Percentiles rank a stretch among this genome's conserved stretches.
phyloP scores from a whole-genome alignment of 768 basidiomycete genomes.

The Gloeopeniophorella convolvens region DNA sequence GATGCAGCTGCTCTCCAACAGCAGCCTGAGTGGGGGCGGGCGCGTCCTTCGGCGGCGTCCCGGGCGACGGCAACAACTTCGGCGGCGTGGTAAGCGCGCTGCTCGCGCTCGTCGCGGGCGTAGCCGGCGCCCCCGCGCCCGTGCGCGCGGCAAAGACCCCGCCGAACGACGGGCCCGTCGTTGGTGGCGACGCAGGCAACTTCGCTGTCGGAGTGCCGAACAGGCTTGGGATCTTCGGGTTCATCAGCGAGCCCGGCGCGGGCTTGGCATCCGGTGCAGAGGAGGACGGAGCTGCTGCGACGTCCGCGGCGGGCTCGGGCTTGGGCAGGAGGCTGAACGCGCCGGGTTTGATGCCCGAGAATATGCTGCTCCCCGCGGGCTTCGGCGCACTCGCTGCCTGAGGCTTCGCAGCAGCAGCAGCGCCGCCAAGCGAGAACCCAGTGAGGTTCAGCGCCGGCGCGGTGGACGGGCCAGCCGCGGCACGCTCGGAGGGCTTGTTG shows the following conservation, averaged over 20 bases:
- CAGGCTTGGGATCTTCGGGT: neutral
- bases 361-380: neutral
- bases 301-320: conserved; percentile 1
- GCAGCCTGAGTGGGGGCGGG: too few relatives aligned
- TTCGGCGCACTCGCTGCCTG: neutral
- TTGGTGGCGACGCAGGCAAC: conserved; percentile 5
- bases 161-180: conserved; percentile 15
- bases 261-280: neutral
- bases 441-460: neutral
- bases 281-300: too few relatives aligned
- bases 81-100: neutral
- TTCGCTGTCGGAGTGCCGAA: neutral
- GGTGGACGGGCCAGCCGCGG: neutral
- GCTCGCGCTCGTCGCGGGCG: neutral
- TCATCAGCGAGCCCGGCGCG: neutral
- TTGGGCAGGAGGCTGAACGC: conserved; percentile 3
- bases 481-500: neutral
- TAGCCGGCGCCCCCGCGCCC: neutral
- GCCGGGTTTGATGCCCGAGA: neutral
- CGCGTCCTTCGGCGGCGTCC: conserved; percentile 10
- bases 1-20: conserved; percentile 41
- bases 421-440: neutral
- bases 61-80: neutral
- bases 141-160: neutral
- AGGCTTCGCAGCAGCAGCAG: neutral